Evolutionary conservation across 148 eudicot species (phyloP), one percentile per base, ranked within the genome.

Genomic region (Limonium bicolor): DNA sequence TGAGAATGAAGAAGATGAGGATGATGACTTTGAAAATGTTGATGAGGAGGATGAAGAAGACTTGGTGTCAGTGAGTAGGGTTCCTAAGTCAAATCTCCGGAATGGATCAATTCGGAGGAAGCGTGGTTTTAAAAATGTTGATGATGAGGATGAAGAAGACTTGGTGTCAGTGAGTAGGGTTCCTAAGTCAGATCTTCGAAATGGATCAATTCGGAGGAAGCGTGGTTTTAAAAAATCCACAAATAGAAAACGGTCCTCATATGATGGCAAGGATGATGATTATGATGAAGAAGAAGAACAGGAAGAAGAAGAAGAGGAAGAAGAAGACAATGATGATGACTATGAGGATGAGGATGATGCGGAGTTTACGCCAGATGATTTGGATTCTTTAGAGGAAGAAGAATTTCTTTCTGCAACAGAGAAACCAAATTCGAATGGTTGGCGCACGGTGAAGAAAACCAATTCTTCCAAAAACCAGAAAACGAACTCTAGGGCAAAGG

Each of bases 331-430:
- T 28, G 41, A 27, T 23, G 61, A 42, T 35, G 68, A 61, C 2
- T 60, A 54, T 15, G 53, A 53, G 12, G 69, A 59, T 21, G 74
- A 64, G 7, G 74, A 67, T 17, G 94, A 81, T 49, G 74, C 67
- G 27, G 95, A 80, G 41, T 85, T 85, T 48, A 65, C 54, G 20
- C 75, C 72, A 37, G 68, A 69, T 52, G 77, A 58, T 17, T 38
- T 37, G 27, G 79, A 82, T 33, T 58, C 43, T 46, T 27, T 66
- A 38, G 73, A 76, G 29, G 78, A 71, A 27, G 80, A 63, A 51
- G 68, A 68, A 26, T 27, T 55, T 31, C 31, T 47, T 20, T 20
- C 38, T 35, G 51, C 47, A 19, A 54, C 24, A 42, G 48, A 41
- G 49, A 68, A 68, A 22, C 54, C 51, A 6, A 70, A 55, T 53